phyloP scores from a whole-genome alignment of 495 filamentous ascomycete genomes.

The Penicillium malachiteum region DNA sequence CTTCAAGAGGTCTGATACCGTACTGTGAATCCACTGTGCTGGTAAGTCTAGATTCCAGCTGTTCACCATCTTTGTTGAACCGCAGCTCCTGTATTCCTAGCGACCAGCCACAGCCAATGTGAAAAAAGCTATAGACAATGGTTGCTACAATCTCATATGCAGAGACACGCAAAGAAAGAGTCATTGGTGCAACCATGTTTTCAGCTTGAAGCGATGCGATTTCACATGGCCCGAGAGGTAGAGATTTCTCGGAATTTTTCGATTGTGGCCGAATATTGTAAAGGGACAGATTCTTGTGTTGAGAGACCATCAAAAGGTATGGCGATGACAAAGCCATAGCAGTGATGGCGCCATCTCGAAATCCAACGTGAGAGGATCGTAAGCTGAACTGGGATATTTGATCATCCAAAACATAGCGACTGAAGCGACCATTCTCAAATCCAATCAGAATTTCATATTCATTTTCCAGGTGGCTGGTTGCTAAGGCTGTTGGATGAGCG shows the following conservation, averaged over 20 bases:
- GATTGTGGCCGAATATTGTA: constrained; percentile 55
- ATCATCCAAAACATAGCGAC: constrained; percentile 60
- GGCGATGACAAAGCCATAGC: constrained; percentile 73
- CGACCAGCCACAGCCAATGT: constrained; percentile 71
- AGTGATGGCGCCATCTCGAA: constrained; percentile 64
- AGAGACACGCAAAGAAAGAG: constrained; percentile 70
- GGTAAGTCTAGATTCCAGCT: constrained; percentile 56
- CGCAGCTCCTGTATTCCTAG: constrained; percentile 87
- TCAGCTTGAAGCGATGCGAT: constrained; percentile 81
- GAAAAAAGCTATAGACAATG: constrained; percentile 72
- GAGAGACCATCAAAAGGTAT: constrained; percentile 76
- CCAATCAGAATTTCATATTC: constrained; percentile 59
- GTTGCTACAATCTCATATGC: constrained; percentile 65
- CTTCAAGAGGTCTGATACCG: constrained; percentile 37
- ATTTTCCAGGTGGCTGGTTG: constrained; percentile 47
- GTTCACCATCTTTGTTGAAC: constrained; percentile 52
- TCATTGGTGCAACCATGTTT: constrained; percentile 74
- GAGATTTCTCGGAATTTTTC: background rate
- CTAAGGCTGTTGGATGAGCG: constrained; percentile 63
- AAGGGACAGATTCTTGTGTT: constrained; percentile 67
- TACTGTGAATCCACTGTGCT: constrained; percentile 47
- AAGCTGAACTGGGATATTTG: constrained; percentile 38
- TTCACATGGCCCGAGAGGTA: constrained; percentile 49
- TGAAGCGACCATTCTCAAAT: constrained; percentile 74
- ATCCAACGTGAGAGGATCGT: constrained; percentile 54